A percentile compares a stretch with the other conserved stretches of the same genome.
These are phyloP conservation scores for Aspergillus unguis DNA, from an alignment of 2,329 filamentous ascomycete genomes.

Conservation along the genomic window DNA sequence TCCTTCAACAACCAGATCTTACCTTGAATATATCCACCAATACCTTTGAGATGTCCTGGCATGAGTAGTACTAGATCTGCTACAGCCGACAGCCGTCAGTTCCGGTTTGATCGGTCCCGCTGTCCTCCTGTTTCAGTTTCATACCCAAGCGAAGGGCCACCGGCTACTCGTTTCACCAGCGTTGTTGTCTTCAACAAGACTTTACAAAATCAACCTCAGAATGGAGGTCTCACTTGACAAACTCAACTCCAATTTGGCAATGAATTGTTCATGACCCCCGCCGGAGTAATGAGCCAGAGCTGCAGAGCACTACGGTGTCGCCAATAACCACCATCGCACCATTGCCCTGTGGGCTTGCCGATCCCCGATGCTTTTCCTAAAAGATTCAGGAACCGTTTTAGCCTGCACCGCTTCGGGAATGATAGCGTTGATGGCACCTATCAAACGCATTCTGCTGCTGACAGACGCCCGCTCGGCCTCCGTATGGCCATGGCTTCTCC, in stretches of 20 bases:
- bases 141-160: too few relatives aligned
- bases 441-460: not conserved
- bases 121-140: too few relatives aligned
- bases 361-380: conserved; percentile 8
- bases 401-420: not conserved
- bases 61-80: too few relatives aligned
- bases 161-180: too few relatives aligned
- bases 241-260: too few relatives aligned
- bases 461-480: conserved; percentile 1
- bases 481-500: not conserved
- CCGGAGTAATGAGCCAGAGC: not conserved
- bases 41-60: not conserved
- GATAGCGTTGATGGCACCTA: not conserved
- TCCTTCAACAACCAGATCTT: conserved; percentile 4
- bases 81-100: too few relatives aligned
- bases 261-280: not conserved
- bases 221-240: too few relatives aligned
- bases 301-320: too few relatives aligned
- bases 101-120: too few relatives aligned
- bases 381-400: conserved; percentile 3
- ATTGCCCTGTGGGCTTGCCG: conserved; percentile 2
- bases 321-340: not conserved
- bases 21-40: conserved; percentile 7
- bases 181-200: too few relatives aligned
- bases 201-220: too few relatives aligned